Conservation (phyloP, 2,329 filamentous ascomycete species). For the Pestalotiopsis sp. region DNA sequence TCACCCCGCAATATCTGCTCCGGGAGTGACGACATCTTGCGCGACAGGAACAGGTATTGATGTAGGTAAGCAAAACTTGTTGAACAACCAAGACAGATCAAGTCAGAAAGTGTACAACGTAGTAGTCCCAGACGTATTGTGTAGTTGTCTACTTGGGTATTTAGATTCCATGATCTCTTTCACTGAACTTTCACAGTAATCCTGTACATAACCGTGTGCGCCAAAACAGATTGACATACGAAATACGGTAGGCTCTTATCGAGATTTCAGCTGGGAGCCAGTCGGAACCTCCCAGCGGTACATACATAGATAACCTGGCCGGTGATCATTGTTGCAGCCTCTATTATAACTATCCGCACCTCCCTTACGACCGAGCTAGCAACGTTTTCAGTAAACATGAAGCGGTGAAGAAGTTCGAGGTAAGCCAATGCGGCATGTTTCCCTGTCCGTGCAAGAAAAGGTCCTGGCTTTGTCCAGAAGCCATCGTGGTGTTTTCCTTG, state of each 20-base stretch:
- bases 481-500: not conserved
- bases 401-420: not conserved
- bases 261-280: not conserved
- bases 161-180: not conserved
- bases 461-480: constrained; percentile 16
- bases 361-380: not conserved
- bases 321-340: not conserved
- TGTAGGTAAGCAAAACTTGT: not conserved
- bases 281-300: not conserved
- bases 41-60: not conserved
- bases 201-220: not conserved
- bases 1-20: not conserved
- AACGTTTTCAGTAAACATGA: not conserved
- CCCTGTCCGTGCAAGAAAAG: not conserved
- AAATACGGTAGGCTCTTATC: not conserved
- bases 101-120: not conserved
- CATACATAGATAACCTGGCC: not conserved
- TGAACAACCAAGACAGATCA: not conserved
- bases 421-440: not conserved
- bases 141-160: not conserved
- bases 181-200: not conserved
- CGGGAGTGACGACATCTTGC: constrained; percentile 11
- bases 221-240: not conserved
- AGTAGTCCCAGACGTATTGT: not conserved
- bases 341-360: not conserved